Base-by-base conservation (phyloP, 1,139 yeast species). In the Suhomyces yuchorum region DNA sequence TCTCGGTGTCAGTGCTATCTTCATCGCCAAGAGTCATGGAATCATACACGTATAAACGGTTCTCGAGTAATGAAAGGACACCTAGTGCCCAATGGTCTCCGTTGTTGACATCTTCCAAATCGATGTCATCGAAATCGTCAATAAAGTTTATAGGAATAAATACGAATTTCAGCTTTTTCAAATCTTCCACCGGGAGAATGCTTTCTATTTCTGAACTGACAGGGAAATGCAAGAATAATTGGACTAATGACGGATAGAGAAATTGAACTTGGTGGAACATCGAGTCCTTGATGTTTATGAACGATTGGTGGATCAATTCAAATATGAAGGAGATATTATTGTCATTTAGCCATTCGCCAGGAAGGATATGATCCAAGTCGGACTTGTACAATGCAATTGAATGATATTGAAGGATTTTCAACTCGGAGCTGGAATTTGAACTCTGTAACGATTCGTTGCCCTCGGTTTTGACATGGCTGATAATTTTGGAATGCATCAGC, bases 311-410 rank as follows among this genome's bases (percentile, higher is more conserved):
- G 40, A 87, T 64, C 52, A 78, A 73, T 60, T 85, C 91, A 62
- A 76, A 86, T 20, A 84, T 65, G 50, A 86, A 79, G 1, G 87
- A 71, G 34, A 87, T 77, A 53, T 84, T 81, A 57, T 84, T 85
- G 58, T 87, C 95, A 57, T 83, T 84, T 28, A 87, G 67, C 95
- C 95, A 87, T 58, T 84, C 86, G 26, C 80, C 87, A 1, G 79
- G 78, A 23, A 71, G 50, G 0, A 74, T 54, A 48, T 66, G 73
- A 28, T 64, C 66, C 35, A 71, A 50, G 52, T 75, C 80, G 0
- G 73, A 66, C 37, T 62, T 59, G 55, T 74, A 75, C 17, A 74
- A 51, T 17, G 78, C 75, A 35, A 74, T 63, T 24, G 77, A 71
- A 37, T 68, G 70, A 51, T 66, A 73, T 50, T 73, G 77, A 43